Evolutionary conservation across 495 filamentous ascomycete genomes (phyloP), one percentile per base, ranked within the genome.

Genomic region (Podospora pseudopauciseta): DNA sequence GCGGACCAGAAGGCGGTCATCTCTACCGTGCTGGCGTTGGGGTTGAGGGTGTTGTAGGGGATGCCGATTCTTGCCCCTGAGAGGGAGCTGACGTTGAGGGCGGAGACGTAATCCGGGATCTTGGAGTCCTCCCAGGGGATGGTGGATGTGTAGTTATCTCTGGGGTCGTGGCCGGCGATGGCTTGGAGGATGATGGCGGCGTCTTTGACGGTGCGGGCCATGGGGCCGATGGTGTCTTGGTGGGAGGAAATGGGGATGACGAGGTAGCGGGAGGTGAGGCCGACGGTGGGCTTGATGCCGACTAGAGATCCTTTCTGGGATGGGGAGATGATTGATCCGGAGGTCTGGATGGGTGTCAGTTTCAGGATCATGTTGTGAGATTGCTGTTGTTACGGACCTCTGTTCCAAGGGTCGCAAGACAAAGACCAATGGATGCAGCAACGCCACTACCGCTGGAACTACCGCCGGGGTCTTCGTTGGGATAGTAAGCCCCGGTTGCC

Each of bases 381-480:
- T 32, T 32, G 30, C 30, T 32, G 30, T 57, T 57, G 54, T 23
- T 32, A 63, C 60, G 1, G 4, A 63, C 58, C 65, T 73, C 78
- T 11, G 77, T 74, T 26, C 73, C 79, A n/a, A 81, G 66, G 20
- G 73, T 32, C 3, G 65, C 74, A 23, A 70, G 28, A 15, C 74
- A 73, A 5, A 81, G 70, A 6, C 79, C 79, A 9, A 81, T 53
- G 11, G 73, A 68, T 13, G 69, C 68, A 9, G 77, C 71, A 19
- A 79, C 74, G 32, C 70, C 79, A 60, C 71, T 73, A 15, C 79
- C 79, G 57, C 72, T 72, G 16, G 74, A 77, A 63, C 76, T 78
- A 1, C 79, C 79, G 16, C 39, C 49, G 3, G 78, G 75, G 63
- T 74, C 70, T 67, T 75, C 69, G 9, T 63, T 64, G 1, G 75